phyloP scores from a whole-genome alignment of 805 yeast species.

The Saccharomycopsis schoenii region DNA sequence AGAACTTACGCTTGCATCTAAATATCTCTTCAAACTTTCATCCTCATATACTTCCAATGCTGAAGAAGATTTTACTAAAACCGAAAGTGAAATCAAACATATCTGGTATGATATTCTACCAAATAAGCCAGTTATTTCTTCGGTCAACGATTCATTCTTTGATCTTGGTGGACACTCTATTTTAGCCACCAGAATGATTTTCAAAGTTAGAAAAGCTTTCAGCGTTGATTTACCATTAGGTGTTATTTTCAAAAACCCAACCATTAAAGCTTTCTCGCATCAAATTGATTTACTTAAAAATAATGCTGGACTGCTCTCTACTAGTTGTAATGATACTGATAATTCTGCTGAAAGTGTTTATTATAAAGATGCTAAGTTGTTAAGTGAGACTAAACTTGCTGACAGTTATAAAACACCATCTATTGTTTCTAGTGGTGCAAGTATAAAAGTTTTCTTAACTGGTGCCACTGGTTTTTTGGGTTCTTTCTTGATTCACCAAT shows the following conservation, averaged over 20 bases:
- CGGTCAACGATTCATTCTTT: constrained; percentile 81
- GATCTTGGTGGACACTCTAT: constrained; percentile 98
- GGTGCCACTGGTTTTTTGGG: constrained; percentile 98
- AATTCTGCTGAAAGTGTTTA: constrained; percentile 32
- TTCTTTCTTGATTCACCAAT: constrained; percentile 71
- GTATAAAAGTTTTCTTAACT: constrained; percentile 68
- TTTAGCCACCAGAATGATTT: constrained; percentile 93
- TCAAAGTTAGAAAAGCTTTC: constrained; percentile 71
- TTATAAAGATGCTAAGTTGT: constrained; percentile 61
- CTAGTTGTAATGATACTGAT: constrained; percentile 22
- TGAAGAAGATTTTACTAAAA: constrained; percentile 46
- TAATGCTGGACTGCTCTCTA: constrained; percentile 27
- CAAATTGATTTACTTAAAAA: constrained; percentile 54
- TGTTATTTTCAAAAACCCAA: constrained; percentile 81
- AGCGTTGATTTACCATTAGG: constrained; percentile 82
- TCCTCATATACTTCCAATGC: constrained; percentile 25
- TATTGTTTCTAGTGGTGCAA: constrained; percentile 25
- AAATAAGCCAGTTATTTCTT: constrained; percentile 65
- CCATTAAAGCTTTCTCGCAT: constrained; percentile 66
- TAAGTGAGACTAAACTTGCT: constrained; percentile 33
- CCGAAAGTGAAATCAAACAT: constrained; percentile 63
- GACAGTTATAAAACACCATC: constrained; percentile 35
- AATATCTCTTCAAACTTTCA: constrained; percentile 27
- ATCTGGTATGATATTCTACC: constrained; percentile 85
- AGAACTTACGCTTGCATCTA: constrained; percentile 70